Evolutionary conservation across 176 grass and related monocot genomes (phyloP), one percentile per base, ranked within the genome.

Genomic region (Paspalum notatum): DNA sequence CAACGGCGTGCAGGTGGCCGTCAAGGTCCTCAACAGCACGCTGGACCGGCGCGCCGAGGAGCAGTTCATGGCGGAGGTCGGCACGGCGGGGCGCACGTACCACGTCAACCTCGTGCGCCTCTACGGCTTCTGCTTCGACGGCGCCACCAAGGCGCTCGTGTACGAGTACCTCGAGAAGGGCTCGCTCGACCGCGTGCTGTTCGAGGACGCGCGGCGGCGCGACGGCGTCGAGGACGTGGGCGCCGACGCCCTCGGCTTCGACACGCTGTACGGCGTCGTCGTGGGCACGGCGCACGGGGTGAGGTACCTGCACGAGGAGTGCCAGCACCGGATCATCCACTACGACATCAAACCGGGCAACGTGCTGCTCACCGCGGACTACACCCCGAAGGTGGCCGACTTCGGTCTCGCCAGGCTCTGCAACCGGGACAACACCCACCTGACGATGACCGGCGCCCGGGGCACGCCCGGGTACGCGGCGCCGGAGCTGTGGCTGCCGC

Each of bases 331-430:
- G 75, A 95, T 95, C 47, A 61, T 92, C 17, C 93, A 95, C 84
- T 90, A 90, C 61, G 93, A 95, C 72, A 95, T 90, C 76, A 95
- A 95, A 69, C 93, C 93, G 0, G 93, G n/a, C 43, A 95, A 95
- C 80, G 82, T 95, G 12, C 82, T 95, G 8, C 73, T 95, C 60
- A 64, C 45, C 3, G 84, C 68, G 8, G 74, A 80, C 25, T 79
- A 70, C 54, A 43, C 51, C 6, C 90, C 93, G 0, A 96, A 96
- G 76, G 87, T 96, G 22, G 76, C 93, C 5, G 90, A 96, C 79
- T 92, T 92, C 62, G 93, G 93, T 39, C 62, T 96, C 2, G 90
- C 90, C 15, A 84, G 81, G 80, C 85, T 96, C 2, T 84, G 82
- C 62, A 80, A 92, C 55, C 79, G 93, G 18, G 90, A 86, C 48